A percentile compares a stretch with the other conserved stretches of the same genome.
Conservation (phyloP, 2,329 filamentous ascomycete genomes). For the Metarhizium brunneum region DNA sequence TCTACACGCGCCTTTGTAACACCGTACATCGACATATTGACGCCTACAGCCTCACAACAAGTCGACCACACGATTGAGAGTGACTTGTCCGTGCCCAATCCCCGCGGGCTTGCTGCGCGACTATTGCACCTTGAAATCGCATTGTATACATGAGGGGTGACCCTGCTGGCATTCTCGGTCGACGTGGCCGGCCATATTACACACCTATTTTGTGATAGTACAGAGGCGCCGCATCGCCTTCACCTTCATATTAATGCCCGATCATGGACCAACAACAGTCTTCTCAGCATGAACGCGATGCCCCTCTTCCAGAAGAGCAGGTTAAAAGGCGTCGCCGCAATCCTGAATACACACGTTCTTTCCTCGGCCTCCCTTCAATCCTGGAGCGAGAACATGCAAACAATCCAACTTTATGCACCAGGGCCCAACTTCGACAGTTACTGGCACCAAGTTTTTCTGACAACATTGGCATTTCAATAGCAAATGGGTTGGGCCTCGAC, state of each 20-base stretch:
- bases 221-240: not conserved
- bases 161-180: not conserved
- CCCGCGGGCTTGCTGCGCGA: not conserved
- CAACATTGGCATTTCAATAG: not conserved
- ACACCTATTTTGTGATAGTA: not conserved
- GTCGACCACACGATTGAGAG: not conserved
- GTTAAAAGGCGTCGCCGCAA: not conserved
- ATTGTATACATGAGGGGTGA: not conserved
- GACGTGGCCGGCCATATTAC: not conserved
- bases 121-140: not conserved
- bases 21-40: not conserved
- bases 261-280: conserved; percentile 1
- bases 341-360: conserved; percentile 1
- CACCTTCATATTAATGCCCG: not conserved
- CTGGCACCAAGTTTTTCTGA: not conserved
- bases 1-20: not conserved
- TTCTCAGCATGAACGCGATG: not conserved
- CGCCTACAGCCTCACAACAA: not conserved
- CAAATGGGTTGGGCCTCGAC: not conserved
- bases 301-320: not conserved
- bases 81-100: not conserved
- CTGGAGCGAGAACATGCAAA: not conserved
- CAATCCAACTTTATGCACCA: not conserved
- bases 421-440: not conserved
- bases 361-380: conserved; percentile 4